A percentile compares a stretch with the other conserved stretches of the same genome.
phyloP scores from a whole-genome alignment of 139 green algal genomes.

The Nannochloris sp. region DNA sequence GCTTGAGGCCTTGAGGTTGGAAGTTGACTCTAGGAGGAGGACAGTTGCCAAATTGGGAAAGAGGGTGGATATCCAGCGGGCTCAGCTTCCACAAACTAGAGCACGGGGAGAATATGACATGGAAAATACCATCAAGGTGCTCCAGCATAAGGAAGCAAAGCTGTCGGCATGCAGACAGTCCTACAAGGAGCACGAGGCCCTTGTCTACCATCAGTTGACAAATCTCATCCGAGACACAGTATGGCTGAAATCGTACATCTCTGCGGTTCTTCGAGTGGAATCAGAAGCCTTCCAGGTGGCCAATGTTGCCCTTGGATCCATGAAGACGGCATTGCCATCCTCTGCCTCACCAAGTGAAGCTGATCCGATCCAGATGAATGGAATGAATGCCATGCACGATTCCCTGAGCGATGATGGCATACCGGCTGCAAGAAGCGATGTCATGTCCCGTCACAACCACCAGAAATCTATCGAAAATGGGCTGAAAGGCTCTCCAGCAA shows the following conservation, averaged over 20 bases:
- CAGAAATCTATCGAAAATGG: background rate
- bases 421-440: background rate
- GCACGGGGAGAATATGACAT: constrained; percentile 58
- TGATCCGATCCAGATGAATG: background rate
- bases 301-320: constrained; percentile 36
- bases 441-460: background rate
- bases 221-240: constrained; percentile 74
- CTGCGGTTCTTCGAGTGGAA: constrained; percentile 53
- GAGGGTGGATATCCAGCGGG: constrained; percentile 40
- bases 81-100: constrained; percentile 34
- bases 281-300: constrained; percentile 43
- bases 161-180: constrained; percentile 55
- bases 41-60: constrained; percentile 61
- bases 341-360: constrained; percentile 3
- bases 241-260: constrained; percentile 72
- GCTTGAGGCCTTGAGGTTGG: constrained; percentile 66
- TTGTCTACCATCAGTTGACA: constrained; percentile 72
- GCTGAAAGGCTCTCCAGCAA: background rate
- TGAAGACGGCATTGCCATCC: constrained; percentile 25
- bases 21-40: constrained; percentile 72
- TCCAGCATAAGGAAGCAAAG: constrained; percentile 75
- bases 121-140: constrained; percentile 51
- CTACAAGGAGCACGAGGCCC: constrained; percentile 67
- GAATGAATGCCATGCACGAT: constrained; percentile 1
- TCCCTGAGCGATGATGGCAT: constrained; percentile 1